Base-by-base conservation (phyloP, 164 flowering plant species). In the Liquidambar formosana region DNA sequence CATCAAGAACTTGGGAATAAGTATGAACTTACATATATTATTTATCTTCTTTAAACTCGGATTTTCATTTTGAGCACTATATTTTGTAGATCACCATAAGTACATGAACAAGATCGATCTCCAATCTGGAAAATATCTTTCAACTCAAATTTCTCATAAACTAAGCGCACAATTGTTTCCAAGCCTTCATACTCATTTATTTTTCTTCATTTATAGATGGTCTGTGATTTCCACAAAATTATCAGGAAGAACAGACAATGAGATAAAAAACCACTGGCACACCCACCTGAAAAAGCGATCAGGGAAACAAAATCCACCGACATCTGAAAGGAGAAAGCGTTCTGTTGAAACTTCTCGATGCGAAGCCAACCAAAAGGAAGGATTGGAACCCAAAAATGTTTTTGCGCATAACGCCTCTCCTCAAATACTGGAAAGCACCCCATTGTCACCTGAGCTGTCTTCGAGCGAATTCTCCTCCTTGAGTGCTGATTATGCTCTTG, bases 261-360 rank as follows among this genome's bases (percentile, higher is more conserved):
- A 74, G 49, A 60, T 80, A 0, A 80, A 80, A 61, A 80, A 80
- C 52, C 56, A 62, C 44, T 80, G 83, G 83, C 73, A 80, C 67
- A 71, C 74, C 63, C 47, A 58, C n/a, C 33, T 77, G 1, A 80
- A 71, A 71, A 71, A 69, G 59, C 67, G 61, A 0, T 1, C 8
- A 11, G 60, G n/a, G 47, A 8, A 8, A 23, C 67, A 23, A 0
- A 8, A 23, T 16, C 10, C 43, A 14, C 13, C 27, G 16, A 56
- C 43, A 21, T 28, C 16, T 8, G 11, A 15, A 10, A 18, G 5
- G 43, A 43, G 19, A 21, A 23, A 23, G 41, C 21, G 28, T 14
- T 33, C 41, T 33, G 28, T 12, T 1, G 48, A 26, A 44, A 22
- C 43, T 43, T 52, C 58, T 12, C 56, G 23, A 12, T 3, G 0